Evolutionary conservation across 495 filamentous ascomycete genomes (phyloP).

Genomic region (Aspergillus haitiensis): DNA sequence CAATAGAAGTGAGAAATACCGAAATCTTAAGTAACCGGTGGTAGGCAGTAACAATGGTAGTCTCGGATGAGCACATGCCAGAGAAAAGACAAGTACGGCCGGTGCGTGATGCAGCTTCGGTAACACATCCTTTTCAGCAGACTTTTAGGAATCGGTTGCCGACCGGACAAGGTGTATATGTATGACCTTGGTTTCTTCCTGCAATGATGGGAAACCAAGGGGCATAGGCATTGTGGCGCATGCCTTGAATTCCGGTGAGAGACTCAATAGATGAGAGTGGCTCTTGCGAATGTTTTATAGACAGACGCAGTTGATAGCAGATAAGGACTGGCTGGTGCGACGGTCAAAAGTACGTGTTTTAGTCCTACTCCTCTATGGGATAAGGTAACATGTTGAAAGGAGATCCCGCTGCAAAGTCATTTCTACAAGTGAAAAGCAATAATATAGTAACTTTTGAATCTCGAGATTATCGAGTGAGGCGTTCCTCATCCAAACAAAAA

Average conservation of each 20-base stretch:
- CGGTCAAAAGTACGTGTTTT: background rate
- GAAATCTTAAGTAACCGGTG: too few species aligned
- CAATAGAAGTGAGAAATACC: too few species aligned
- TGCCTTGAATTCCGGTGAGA: constrained; percentile 6
- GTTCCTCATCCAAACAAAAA: too few species aligned
- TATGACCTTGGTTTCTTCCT: background rate
- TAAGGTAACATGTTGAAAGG: too few species aligned
- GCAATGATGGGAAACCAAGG: background rate
- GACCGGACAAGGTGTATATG: constrained; percentile 11
- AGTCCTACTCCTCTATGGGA: background rate
- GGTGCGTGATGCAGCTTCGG: constrained; percentile 5
- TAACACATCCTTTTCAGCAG: constrained; percentile 6
- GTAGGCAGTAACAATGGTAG: background rate
- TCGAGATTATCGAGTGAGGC: too few species aligned
- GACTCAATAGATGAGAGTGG: constrained; percentile 1
- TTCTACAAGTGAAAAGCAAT: too few species aligned
- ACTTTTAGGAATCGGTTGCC: constrained; percentile 13
- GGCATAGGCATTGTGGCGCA: constrained; percentile 9
- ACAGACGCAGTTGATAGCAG: background rate
- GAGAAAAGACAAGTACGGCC: background rate
- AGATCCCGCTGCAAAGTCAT: too few species aligned
- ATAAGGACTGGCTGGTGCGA: background rate
- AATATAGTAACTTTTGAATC: too few species aligned
- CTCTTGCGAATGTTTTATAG: too few species aligned
- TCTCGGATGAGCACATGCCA: constrained; percentile 5